phyloP scores from a whole-genome alignment of 176 grass and related monocot species.

The Microstegium vimineum region DNA sequence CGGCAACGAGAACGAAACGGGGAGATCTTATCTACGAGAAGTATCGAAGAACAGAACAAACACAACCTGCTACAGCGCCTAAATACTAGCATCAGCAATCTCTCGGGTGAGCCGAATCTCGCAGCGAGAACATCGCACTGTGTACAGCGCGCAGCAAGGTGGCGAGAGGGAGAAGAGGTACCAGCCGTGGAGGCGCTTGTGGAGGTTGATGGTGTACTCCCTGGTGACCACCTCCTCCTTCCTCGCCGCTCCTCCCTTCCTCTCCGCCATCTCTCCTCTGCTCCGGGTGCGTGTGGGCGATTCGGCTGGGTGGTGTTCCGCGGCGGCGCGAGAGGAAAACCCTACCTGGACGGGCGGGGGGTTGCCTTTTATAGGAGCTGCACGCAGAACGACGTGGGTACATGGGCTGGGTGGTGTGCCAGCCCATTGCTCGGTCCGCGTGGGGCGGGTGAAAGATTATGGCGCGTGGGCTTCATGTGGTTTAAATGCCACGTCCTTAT shows the following conservation, averaged over 20 bases:
- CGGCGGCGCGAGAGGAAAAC: slow-evolving; percentile 51
- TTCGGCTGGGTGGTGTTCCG: neutral
- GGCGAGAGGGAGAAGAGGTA: neutral
- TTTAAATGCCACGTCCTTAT: no score
- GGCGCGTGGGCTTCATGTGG: no score
- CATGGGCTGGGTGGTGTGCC: neutral
- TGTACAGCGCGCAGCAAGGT: no score
- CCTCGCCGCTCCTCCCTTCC: slow-evolving; percentile 51
- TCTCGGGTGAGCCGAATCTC: neutral
- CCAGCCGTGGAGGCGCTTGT: slow-evolving; percentile 94
- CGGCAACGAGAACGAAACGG: no score
- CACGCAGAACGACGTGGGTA: neutral
- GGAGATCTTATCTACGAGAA: no score
- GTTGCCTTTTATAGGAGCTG: neutral
- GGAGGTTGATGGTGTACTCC: slow-evolving; percentile 89
- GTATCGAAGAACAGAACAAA: neutral
- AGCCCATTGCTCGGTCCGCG: neutral
- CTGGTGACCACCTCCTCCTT: slow-evolving; percentile 80
- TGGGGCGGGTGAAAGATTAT: no score
- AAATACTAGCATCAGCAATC: neutral
- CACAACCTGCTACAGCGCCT: no score
- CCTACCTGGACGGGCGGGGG: neutral
- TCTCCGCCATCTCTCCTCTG: slow-evolving; percentile 51
- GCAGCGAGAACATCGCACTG: neutral
- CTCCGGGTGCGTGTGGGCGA: neutral